A percentile compares a stretch with the other conserved stretches of the same genome.
Evolutionary conservation across 2,329 filamentous ascomycete genomes (phyloP).

Genomic region (Aspergillus persii): DNA sequence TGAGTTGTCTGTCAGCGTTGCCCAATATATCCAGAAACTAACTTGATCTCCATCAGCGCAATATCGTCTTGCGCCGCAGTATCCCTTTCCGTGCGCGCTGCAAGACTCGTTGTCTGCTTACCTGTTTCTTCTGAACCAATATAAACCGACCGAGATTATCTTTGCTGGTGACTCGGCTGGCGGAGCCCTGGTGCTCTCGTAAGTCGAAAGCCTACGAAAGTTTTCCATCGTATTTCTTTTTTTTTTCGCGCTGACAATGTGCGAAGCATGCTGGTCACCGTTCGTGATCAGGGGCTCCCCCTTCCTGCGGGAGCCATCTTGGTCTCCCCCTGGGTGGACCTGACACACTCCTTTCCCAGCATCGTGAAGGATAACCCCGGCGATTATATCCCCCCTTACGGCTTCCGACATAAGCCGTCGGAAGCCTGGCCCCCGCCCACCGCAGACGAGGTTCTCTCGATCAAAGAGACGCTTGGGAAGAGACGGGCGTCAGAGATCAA

Average conservation of each 20-base stretch:
- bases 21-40: slow-evolving; percentile 5
- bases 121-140: slow-evolving; percentile 71
- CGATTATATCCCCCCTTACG: slow-evolving; percentile 85
- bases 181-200: slow-evolving; percentile 78
- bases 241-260: slow-evolving; percentile 18
- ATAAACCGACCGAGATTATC: slow-evolving; percentile 78
- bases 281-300: slow-evolving; percentile 80
- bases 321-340: slow-evolving; percentile 92
- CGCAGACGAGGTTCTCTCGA: slow-evolving; percentile 63
- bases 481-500: slow-evolving; percentile 29
- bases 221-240: background rate
- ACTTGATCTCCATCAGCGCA: slow-evolving; percentile 45
- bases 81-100: slow-evolving; percentile 89
- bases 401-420: slow-evolving; percentile 89
- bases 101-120: slow-evolving; percentile 90
- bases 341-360: slow-evolving; percentile 94
- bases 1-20: slow-evolving; percentile 12
- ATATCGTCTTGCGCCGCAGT: slow-evolving; percentile 88
- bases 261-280: slow-evolving; percentile 65
- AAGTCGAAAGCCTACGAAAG: slow-evolving; percentile 13
- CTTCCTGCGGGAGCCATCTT: slow-evolving; percentile 86
- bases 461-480: slow-evolving; percentile 49
- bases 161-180: slow-evolving; percentile 92
- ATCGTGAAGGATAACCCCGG: slow-evolving; percentile 68
- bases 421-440: slow-evolving; percentile 90